Conservation (phyloP, 176 grass and related monocot species). For the Echinochloa phyllopogon region DNA sequence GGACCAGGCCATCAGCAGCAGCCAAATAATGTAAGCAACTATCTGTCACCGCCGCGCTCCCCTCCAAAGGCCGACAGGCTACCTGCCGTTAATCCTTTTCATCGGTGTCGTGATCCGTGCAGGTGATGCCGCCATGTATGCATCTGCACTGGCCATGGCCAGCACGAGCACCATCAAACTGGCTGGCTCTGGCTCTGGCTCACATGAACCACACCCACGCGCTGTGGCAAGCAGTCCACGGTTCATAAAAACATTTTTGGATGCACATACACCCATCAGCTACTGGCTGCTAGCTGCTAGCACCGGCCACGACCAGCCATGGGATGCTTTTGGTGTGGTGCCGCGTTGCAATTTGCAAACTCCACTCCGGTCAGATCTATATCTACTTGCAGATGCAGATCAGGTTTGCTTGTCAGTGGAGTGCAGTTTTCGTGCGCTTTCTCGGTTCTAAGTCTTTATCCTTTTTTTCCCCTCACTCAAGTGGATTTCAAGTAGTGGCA, state of each 20-base stretch:
- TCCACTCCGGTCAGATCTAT: conserved; percentile 9
- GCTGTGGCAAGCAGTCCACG: conserved; percentile 21
- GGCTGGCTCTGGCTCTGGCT: conserved; percentile 31
- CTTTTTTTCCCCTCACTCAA: background rate
- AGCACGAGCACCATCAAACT: conserved; percentile 50
- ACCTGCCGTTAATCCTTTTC: conserved; percentile 59
- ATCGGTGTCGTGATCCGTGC: conserved; percentile 20
- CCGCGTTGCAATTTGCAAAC: conserved; percentile 13
- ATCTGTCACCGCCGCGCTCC: conserved; percentile 32
- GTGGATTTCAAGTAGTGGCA: conserved; percentile 20
- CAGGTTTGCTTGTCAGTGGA: background rate
- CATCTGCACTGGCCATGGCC: conserved; percentile 13
- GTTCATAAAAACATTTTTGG: conserved; percentile 14
- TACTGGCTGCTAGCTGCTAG: conserved; percentile 15
- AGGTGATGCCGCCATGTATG: conserved; percentile 16
- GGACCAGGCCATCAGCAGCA: conserved; percentile 12
- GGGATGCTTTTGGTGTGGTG: background rate
- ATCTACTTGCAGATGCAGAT: background rate
- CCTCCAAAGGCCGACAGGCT: conserved; percentile 48
- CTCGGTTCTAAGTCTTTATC: background rate
- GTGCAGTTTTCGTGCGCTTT: conserved; percentile 17
- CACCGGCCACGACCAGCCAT: background rate
- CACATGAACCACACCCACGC: conserved; percentile 42
- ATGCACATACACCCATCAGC: conserved; percentile 8
- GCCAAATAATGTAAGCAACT: conserved; percentile 47